Base-by-base conservation (phyloP, 2,329 filamentous ascomycete species). In the Beauveria australis region DNA sequence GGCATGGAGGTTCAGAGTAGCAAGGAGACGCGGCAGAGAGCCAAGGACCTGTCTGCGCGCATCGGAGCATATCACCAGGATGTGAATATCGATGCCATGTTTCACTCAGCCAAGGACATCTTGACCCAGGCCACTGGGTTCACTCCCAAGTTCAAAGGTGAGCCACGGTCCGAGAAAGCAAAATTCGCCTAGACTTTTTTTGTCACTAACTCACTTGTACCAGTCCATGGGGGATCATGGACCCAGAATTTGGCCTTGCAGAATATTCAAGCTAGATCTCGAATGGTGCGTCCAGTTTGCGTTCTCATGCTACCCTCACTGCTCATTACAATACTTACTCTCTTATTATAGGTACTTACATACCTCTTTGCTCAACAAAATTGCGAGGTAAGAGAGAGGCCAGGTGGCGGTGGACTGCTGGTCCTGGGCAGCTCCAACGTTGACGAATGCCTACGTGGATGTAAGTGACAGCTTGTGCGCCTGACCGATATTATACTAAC, bases 1-100 rank as follows among this genome's bases (percentile, higher is more conserved):
- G 89, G 88, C 12, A 92, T 86, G 68, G 75, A 79, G 65, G 83
- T 88, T 64, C 87, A 87, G 47, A 86, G 82, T 54, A 85, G 81
- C 26, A 74, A 76, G 47, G 87, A 91, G 64, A 92, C 89, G 0
- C 76, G 89, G 10, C 76, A 79, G 52, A 78, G 90, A 30, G 87
- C 90, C 1, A 81, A 82, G 67, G 77, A 81, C 0, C 78, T 93
- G 0, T 71, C 80, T 5, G 68, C 76, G 4, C 78, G 76, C 5
- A 91, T 93, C 57, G 89, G 89, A 3, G 78, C 82, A 18, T 86
- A 91, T 67, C 91, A 94, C 69, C 78, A 83, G 4, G 82, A 92
- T 67, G 76, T 91, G 49, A 84, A 91, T 67, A 91, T 93, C 61
- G 90, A 93, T 68, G 78, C 79, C 1, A 79, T 87, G 9, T 84